These are phyloP conservation scores for Avena atlantica DNA, from an alignment of 176 grass and related monocot species.

Conservation along the genomic window DNA sequence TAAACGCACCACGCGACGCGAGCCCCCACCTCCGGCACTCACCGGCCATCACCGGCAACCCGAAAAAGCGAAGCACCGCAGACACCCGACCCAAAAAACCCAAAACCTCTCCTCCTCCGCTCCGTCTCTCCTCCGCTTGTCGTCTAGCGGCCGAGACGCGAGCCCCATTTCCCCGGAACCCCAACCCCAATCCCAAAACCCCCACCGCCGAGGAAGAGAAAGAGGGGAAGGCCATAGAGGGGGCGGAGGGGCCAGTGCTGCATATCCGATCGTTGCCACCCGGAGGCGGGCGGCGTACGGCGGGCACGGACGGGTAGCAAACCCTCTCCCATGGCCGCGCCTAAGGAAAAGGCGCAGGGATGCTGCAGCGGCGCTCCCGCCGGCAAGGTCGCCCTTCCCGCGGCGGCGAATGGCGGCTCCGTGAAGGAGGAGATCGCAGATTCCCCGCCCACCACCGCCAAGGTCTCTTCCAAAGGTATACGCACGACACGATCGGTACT, in stretches of 20 bases:
- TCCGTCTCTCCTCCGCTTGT: neutral
- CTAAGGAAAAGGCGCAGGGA: conserved; percentile 51
- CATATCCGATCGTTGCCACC: conserved; percentile 48
- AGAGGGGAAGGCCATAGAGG: neutral
- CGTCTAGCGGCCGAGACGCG: conserved; percentile 15
- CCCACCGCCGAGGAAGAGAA: neutral
- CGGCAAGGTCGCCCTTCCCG: conserved; percentile 25
- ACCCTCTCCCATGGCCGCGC: conserved; percentile 71
- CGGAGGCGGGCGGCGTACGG: conserved; percentile 19
- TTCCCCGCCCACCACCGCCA: neutral
- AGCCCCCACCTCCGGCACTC: neutral
- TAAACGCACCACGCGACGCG: neutral
- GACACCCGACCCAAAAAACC: neutral
- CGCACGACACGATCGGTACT: neutral
- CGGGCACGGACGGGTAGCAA: conserved; percentile 54
- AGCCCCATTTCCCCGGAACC: conserved; percentile 7
- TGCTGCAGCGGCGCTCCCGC: conserved; percentile 37
- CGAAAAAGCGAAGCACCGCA: neutral
- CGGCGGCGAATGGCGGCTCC: conserved; percentile 23
- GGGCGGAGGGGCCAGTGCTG: conserved; percentile 41
- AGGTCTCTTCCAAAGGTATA: neutral
- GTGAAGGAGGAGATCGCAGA: neutral
- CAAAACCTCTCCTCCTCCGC: neutral
- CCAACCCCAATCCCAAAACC: neutral
- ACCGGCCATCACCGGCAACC: neutral